Conservation (phyloP, 1,284 basidiomycete genomes). For the Papiliotrema laurentii region DNA sequence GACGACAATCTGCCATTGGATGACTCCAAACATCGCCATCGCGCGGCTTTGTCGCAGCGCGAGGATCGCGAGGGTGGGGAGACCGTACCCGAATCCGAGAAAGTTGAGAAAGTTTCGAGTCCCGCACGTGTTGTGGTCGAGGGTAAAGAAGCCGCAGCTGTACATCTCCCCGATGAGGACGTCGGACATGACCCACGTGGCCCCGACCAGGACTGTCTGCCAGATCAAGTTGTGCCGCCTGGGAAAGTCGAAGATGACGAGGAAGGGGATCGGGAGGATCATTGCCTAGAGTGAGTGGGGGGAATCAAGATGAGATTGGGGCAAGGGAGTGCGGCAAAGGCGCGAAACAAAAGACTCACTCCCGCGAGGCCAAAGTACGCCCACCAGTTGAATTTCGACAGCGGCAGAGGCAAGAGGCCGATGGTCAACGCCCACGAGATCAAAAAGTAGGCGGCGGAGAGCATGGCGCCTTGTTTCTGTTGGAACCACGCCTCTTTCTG, state of each 20-base stretch:
- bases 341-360: constrained; percentile 15
- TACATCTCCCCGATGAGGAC: constrained; percentile 40
- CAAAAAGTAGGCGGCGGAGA: constrained; percentile 32
- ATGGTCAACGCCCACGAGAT: constrained; percentile 36
- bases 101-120: constrained; percentile 28
- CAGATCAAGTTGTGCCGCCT: constrained; percentile 30
- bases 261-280: constrained; percentile 33
- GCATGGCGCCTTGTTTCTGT: constrained; percentile 32
- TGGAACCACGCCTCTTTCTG: constrained; percentile 44
- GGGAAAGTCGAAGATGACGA: constrained; percentile 39
- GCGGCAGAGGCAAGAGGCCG: constrained; percentile 25
- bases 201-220: constrained; percentile 35
- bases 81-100: constrained; percentile 52
- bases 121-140: constrained; percentile 20
- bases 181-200: constrained; percentile 38
- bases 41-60: constrained; percentile 66
- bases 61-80: constrained; percentile 72
- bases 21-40: constrained; percentile 59
- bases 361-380: constrained; percentile 38
- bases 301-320: not conserved
- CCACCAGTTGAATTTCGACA: constrained; percentile 22
- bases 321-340: not conserved
- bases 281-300: constrained; percentile 19
- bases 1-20: constrained; percentile 58
- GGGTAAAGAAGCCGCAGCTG: constrained; percentile 28